Evolutionary conservation across 352 stramenopile species (phyloP).

Genomic region (Aphanomyces euteiches): DNA sequence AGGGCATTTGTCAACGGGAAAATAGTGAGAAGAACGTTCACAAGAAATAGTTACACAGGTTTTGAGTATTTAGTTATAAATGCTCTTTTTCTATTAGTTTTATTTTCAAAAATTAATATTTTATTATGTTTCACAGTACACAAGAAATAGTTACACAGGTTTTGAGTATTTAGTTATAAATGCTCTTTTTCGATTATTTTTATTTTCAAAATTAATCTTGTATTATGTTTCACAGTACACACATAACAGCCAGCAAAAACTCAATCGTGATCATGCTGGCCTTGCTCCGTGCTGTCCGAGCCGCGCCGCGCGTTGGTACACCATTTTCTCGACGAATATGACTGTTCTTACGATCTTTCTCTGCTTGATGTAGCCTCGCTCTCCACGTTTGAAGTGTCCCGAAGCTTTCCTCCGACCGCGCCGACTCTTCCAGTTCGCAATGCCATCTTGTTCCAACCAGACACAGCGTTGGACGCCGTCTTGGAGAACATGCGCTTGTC

Average conservation of each 20-base stretch:
- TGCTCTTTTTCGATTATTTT: no score
- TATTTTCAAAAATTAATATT: slow-evolving; percentile 4
- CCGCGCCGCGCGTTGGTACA: slow-evolving; percentile 1
- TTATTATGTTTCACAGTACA: neutral
- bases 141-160: no score
- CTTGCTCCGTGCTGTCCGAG: slow-evolving; percentile 5
- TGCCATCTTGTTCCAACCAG: slow-evolving; percentile 22
- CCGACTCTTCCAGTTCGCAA: neutral
- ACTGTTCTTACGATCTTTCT: neutral
- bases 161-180: no score
- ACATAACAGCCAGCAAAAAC: slow-evolving; percentile 6
- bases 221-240: neutral
- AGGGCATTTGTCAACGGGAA: no score
- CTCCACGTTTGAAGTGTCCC: slow-evolving; percentile 20
- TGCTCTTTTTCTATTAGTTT: no score
- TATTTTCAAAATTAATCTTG: neutral
- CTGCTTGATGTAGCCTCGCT: neutral
- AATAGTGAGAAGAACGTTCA: no score
- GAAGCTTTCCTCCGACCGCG: neutral
- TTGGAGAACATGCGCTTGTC: slow-evolving; percentile 26
- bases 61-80: no score
- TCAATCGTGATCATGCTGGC: slow-evolving; percentile 8
- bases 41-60: no score
- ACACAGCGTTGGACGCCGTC: slow-evolving; percentile 22
- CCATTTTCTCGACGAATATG: neutral